Evolutionary conservation across 169 alveolate genomes (phyloP).

Genomic region (Eimeria maxima): DNA sequence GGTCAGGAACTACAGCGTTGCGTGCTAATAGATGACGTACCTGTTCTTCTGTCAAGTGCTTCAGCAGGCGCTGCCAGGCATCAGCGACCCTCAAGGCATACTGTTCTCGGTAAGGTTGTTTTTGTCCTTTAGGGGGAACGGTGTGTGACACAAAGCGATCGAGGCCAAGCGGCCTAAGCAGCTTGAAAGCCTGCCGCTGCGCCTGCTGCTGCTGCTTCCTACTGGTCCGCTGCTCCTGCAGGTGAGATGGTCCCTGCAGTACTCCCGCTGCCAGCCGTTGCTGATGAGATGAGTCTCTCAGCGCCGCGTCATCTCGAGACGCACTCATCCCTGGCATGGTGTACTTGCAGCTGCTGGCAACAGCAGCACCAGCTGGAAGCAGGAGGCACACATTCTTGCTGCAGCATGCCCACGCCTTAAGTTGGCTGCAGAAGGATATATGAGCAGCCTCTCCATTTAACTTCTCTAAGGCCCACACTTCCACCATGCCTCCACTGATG

Average conservation of each 20-base stretch:
- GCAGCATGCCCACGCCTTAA: slow-evolving; percentile 78
- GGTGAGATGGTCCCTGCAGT: background rate
- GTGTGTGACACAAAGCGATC: slow-evolving; percentile 13
- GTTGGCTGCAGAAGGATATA: slow-evolving; percentile 61
- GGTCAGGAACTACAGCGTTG: background rate
- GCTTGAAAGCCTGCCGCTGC: background rate
- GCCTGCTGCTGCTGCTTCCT: slow-evolving; percentile 25
- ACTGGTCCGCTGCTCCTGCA: background rate
- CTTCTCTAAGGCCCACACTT: slow-evolving; percentile 77
- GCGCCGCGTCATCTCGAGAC: slow-evolving; percentile 4
- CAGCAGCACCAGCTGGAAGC: slow-evolving; percentile 58
- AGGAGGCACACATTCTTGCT: slow-evolving; percentile 79
- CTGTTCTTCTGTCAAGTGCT: slow-evolving; percentile 4
- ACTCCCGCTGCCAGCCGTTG: background rate
- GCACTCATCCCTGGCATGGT: background rate
- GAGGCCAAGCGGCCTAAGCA: slow-evolving; percentile 62
- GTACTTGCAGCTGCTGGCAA: background rate
- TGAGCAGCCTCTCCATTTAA: slow-evolving; percentile 81
- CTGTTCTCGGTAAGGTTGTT: background rate
- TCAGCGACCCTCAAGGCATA: slow-evolving; percentile 64
- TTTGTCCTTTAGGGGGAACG: background rate
- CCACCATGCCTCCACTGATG: background rate
- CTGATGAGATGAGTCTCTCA: background rate
- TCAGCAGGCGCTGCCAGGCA: slow-evolving; percentile 53
- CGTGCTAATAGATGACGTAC: background rate